Evolutionary conservation across 352 stramenopile species (phyloP).

Genomic region (Phytopythium aichiense): DNA sequence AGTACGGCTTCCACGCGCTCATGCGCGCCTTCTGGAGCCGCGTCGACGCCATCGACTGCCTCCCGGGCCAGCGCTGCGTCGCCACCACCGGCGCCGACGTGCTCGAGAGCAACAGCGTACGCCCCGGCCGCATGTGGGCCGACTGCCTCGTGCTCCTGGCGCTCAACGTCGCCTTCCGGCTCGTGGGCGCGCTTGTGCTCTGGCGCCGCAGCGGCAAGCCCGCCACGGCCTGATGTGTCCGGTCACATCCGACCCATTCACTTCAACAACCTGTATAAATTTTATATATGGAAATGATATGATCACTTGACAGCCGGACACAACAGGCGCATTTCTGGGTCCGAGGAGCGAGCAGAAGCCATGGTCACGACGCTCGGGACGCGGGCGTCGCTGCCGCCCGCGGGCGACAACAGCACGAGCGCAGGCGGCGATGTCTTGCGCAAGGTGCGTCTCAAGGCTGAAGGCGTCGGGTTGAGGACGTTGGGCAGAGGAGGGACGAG

Average conservation of each 20-base stretch:
- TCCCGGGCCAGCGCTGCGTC: constrained; percentile 12
- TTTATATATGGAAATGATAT: not conserved
- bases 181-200: constrained; percentile 26
- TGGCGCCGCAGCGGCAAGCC: constrained; percentile 17
- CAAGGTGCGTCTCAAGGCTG: constrained; percentile 13
- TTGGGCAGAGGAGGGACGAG: too few relatives aligned
- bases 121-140: constrained; percentile 11
- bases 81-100: constrained; percentile 21
- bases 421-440: constrained; percentile 19
- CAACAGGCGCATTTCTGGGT: not conserved
- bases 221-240: not conserved
- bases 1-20: constrained; percentile 30
- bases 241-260: not conserved
- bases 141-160: constrained; percentile 22
- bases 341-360: not conserved
- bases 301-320: not conserved
- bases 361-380: not conserved
- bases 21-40: constrained; percentile 30
- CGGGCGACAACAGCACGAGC: not conserved
- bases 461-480: too few relatives aligned
- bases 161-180: constrained; percentile 29
- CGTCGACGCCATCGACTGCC: constrained; percentile 22
- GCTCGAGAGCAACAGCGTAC: constrained; percentile 22
- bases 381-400: not conserved
- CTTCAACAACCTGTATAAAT: not conserved